Evolutionary conservation across 169 alveolate species (phyloP), one percentile per base, ranked within the genome.

Genomic region (Besnoitia besnoiti): DNA sequence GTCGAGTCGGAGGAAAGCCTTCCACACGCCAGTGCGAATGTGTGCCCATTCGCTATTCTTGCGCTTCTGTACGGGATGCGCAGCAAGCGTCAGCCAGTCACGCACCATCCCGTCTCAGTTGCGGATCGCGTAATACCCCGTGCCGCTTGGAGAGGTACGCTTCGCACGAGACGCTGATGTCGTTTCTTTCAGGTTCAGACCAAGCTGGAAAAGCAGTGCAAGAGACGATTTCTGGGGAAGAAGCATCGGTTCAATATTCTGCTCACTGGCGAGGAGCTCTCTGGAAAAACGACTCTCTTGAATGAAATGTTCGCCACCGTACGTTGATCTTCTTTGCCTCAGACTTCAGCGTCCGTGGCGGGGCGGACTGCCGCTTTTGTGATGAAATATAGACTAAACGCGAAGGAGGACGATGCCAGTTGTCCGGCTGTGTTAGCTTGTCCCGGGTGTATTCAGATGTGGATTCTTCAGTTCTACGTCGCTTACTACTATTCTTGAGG

Each of bases 161-260:
- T 55, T 33, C 0, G 30, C 8, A 21, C 0, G 73, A 7, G 33
- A 55, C 16, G 35, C 0, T 10, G 73, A 0, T 21, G 73, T 5
- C 73, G 73, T 55, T 24, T 21, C 73, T 55, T 21, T 21, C 85
- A 77, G 85, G 61, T 77, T 35, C 85, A 77, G 85, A 12, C 5
- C 33, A 77, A 44, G 85, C 85, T 77, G 85, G 85, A 77, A 55
- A 77, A 77, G 46, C 85, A 77, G 55, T 27, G 33, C 85, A 77
- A 77, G 85, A 37, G 85, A 27, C 55, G 85, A 2, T 77, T 42
- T 27, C 85, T 44, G 51, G 59, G 39, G 50, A 77, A 77, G 33
- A 35, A 24, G 0, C 33, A 30, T 37, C 85, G 85, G 40, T 42
- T 77, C 85, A 77, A 77, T 35, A 77, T 77, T 35, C 85, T 77